phyloP scores from a whole-genome alignment of 108 stramenopile species.

The Skeletonema grethae region DNA sequence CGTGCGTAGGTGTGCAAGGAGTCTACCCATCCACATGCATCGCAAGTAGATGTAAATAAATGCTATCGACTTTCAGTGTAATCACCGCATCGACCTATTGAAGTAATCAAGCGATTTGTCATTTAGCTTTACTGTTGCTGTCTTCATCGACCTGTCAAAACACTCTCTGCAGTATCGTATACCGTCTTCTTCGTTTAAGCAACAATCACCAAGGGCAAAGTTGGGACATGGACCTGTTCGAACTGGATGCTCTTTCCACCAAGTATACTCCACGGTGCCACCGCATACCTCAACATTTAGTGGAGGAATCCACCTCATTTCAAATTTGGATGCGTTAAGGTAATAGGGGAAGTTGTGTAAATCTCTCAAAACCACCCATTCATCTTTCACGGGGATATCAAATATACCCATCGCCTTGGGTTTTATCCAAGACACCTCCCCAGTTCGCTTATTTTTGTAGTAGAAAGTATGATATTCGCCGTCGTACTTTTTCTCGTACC shows the following conservation, averaged over 20 bases:
- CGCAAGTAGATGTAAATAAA: no score
- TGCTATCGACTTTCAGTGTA: no score
- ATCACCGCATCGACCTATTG: no score
- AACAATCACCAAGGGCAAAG: slow-evolving; percentile 8
- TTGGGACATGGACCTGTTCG: slow-evolving; percentile 32
- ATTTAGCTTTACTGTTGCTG: slow-evolving; percentile 4
- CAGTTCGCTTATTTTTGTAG: slow-evolving; percentile 25
- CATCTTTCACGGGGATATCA: slow-evolving; percentile 41
- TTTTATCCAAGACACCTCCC: slow-evolving; percentile 28
- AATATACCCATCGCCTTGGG: slow-evolving; percentile 43
- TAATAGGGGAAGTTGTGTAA: slow-evolving; percentile 45
- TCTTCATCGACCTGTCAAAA: background rate
- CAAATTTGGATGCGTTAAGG: slow-evolving; percentile 28
- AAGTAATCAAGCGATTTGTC: background rate
- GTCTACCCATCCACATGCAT: no score
- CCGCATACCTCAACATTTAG: slow-evolving; percentile 26
- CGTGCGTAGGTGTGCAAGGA: no score
- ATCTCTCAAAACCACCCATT: slow-evolving; percentile 42
- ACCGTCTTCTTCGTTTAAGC: slow-evolving; percentile 17
- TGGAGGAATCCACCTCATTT: slow-evolving; percentile 42
- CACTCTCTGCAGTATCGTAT: slow-evolving; percentile 29
- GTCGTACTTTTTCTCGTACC: slow-evolving; percentile 37
- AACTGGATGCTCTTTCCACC: slow-evolving; percentile 38
- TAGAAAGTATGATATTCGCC: slow-evolving; percentile 28
- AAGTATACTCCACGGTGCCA: slow-evolving; percentile 14